Evolutionary conservation across 2,329 filamentous ascomycete genomes (phyloP), one percentile per base, ranked within the genome.

Genomic region (Pyrenophora seminiperda): DNA sequence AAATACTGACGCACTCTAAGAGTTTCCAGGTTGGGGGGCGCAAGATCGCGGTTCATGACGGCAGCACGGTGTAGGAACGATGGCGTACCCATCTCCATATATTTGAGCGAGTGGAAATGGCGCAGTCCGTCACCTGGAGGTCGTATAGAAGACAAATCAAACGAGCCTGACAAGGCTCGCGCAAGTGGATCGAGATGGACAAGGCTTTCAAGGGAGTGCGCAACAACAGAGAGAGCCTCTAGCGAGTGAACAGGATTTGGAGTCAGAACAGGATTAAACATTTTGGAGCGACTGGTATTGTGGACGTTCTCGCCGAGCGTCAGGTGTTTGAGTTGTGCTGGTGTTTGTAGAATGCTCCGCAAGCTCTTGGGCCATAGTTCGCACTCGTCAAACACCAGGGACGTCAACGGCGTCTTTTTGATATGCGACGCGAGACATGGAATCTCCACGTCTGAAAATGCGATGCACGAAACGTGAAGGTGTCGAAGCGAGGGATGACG

Each of bases 351-450:
- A 4, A 73, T 66, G 17, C 58, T 55, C 2, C 36, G 48, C 29
- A 73, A 37, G 22, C 60, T 63, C 29, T 50, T 50, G 5, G 66
- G 55, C 3, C 51, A 44, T 3, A 73, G 49, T 17, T 68, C 62
- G 53, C 70, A 73, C 47, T 73, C 71, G 43, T 73, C 68, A 36
- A 73, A 68, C 14, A 69, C 48, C 7, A 73, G 66, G 1, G 60
- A 66, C 10, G 48, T 58, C 31, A 73, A 53, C 9, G 70, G 65
- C 1, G 71, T 72, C 2, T 47, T 58, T 4, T 44, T 50, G 6
- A 41, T 18, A 29, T 66, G 60, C 5, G 53, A 20, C 7, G 56
- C 52, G 6, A 73, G 60, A 13, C 60, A 43, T 1, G 58, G 55
- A 2, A 72, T 36, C 4, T 56, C 54, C 1, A 41, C 15, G 2